Evolutionary conservation across 148 eudicot genomes (phyloP).

Genomic region (Heliamphora exappendiculata): DNA sequence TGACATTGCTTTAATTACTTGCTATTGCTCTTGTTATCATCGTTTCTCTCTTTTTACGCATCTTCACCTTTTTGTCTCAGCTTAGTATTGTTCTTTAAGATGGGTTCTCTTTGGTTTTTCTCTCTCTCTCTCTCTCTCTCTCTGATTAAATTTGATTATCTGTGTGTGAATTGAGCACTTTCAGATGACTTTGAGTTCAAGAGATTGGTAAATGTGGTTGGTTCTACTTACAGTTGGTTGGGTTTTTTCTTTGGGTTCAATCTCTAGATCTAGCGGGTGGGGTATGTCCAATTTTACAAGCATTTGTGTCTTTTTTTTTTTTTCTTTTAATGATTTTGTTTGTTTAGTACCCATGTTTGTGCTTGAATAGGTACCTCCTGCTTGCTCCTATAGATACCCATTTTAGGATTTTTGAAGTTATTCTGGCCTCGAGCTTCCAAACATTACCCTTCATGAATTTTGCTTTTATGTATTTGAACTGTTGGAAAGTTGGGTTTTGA

Average conservation of each 20-base stretch:
- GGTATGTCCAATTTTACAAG: constrained; percentile 52
- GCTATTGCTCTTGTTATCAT: constrained; percentile 9
- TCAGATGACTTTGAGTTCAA: constrained; percentile 41
- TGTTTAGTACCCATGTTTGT: constrained; percentile 8
- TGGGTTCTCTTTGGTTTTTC: neutral
- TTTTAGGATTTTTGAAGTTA: neutral
- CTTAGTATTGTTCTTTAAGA: constrained; percentile 6
- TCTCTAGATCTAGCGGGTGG: constrained; percentile 70
- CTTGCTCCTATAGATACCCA: constrained; percentile 7
- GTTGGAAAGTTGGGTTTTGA: constrained; percentile 6
- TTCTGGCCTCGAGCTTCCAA: neutral
- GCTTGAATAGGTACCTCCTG: constrained; percentile 5
- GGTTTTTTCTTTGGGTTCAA: constrained; percentile 37
- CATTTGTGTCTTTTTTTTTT: constrained; percentile 32
- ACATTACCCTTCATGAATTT: neutral
- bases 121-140: neutral
- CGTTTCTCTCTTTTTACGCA: constrained; percentile 15
- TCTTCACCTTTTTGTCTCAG: constrained; percentile 17
- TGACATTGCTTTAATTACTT: constrained; percentile 9
- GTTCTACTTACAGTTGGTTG: constrained; percentile 29
- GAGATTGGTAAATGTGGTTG: constrained; percentile 41
- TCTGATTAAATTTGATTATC: neutral
- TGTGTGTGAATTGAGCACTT: constrained; percentile 14
- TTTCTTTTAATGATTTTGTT: constrained; percentile 28
- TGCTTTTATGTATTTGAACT: constrained; percentile 8